A percentile compares a stretch with the other conserved stretches of the same genome.
Evolutionary conservation across 169 alveolate species (phyloP).

Genomic region (Perkinsus chesapeaki): DNA sequence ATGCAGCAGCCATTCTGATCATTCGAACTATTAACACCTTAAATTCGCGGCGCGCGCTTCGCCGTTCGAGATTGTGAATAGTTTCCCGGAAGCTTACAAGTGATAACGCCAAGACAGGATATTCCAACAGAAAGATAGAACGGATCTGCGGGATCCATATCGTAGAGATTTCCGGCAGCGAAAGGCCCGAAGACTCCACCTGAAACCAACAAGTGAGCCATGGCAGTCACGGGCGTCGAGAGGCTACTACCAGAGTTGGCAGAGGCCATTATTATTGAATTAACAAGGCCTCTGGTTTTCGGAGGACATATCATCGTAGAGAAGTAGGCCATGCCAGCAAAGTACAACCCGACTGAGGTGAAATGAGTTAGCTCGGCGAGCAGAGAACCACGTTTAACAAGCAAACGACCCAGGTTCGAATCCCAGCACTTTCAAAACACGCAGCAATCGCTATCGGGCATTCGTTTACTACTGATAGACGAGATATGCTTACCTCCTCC

Average conservation of each 20-base stretch:
- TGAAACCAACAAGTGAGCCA: background rate
- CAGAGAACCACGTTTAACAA: background rate
- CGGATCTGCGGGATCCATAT: background rate
- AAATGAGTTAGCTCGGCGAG: background rate
- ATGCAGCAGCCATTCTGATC: too few relatives aligned
- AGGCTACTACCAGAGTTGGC: background rate
- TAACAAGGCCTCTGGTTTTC: background rate
- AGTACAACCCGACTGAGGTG: background rate
- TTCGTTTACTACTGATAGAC: too few relatives aligned
- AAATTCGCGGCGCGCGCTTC: too few relatives aligned
- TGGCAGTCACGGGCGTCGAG: background rate
- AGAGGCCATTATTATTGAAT: background rate
- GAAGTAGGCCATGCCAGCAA: background rate
- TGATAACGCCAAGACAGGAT: background rate
- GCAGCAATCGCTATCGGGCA: too few relatives aligned
- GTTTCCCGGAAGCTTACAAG: background rate
- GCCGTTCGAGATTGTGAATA: too few relatives aligned
- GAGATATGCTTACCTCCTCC: conserved; percentile 3
- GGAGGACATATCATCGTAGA: background rate
- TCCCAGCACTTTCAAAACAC: too few relatives aligned
- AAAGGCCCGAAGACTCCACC: background rate
- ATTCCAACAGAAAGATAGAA: background rate
- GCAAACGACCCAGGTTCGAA: background rate
- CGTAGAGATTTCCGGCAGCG: background rate
- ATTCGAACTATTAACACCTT: too few relatives aligned